Evolutionary conservation across 2,329 filamentous ascomycete genomes (phyloP), one percentile per base, ranked within the genome.

Genomic region (Sporothrix phasma): DNA sequence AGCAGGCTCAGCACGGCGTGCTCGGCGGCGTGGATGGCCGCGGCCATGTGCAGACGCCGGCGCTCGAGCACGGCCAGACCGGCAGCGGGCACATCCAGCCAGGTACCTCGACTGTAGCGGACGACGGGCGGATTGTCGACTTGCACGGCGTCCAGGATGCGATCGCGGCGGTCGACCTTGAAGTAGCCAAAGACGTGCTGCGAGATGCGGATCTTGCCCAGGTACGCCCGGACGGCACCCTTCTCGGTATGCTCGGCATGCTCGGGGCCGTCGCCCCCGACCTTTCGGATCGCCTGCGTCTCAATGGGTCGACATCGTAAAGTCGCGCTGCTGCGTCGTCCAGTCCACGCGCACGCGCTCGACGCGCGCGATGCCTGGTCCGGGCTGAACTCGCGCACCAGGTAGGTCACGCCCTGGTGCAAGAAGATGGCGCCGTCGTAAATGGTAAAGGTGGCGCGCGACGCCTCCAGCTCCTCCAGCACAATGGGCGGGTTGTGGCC

Each of bases 351-450:
- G 89, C 59, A 97, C 93, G 66, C 85, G 84, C 74, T 94, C 88
- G 3, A 99, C 94, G 68, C 89, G 89, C 4, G 94, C 94, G 69
- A 97, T 87, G 71, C 87, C 66, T 83, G 83, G 39, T 94, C 90
- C 0, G 89, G 88, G 67, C 84, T 84, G 71, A 97, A 92, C 70
- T 97, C 92, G 69, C 91, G 89, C 61, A 99, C 90, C 2, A 97
- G 82, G 72, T 96, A 99, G 1, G 88, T 93, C 67, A 86, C 86
- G n/a, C 94, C 94, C 76, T 99, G 94, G 71, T 99, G 94, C 5
- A 99, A 80, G 76, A 96, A 99, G 67, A 99, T 97, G 51, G 91
- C 94, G 13, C 94, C 94, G 73, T 97, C 93, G 74, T 99, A 99
- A 66, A 99, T 84, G 1, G 92, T 96, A 75, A 96, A 97, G 69